These are phyloP conservation scores for Podosphaera xanthii DNA, from an alignment of 2,329 filamentous ascomycete species.

Conservation along the genomic window DNA sequence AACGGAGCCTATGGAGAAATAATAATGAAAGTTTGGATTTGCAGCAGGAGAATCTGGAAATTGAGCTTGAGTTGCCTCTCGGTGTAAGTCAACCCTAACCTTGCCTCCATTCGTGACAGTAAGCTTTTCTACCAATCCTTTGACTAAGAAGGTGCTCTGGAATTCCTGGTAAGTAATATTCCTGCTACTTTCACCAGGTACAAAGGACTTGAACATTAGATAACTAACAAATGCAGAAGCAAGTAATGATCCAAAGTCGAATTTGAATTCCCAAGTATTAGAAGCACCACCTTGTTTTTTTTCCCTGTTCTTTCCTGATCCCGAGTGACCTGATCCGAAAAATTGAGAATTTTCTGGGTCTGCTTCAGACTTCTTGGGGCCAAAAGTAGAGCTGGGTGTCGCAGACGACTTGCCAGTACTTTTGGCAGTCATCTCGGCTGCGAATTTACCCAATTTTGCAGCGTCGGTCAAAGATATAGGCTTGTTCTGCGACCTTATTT, in stretches of 20 bases:
- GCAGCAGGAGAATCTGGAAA: constrained; percentile 55
- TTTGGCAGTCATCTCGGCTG: constrained; percentile 14
- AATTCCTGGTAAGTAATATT: constrained; percentile 99
- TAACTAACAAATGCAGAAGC: constrained; percentile 37
- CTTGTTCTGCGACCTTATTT: constrained; percentile 8
- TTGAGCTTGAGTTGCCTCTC: constrained; percentile 45
- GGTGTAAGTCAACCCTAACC: constrained; percentile 62
- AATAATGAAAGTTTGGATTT: constrained; percentile 55
- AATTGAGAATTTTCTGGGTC: constrained; percentile 1
- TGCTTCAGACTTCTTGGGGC: constrained; percentile 14
- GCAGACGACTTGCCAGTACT: constrained; percentile 12
- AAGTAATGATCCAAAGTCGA: constrained; percentile 13
- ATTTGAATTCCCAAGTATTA: constrained; percentile 10
- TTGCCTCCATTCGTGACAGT: constrained; percentile 54
- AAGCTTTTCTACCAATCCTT: constrained; percentile 84
- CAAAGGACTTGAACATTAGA: constrained; percentile 38
- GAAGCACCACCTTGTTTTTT: constrained; percentile 9
- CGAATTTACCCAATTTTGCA: constrained; percentile 17
- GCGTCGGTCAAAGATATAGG: constrained; percentile 11
- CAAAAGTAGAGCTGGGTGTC: neutral
- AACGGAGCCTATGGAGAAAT: constrained; percentile 86
- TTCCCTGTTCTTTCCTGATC: neutral
- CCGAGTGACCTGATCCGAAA: constrained; percentile 4
- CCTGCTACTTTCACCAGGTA: constrained; percentile 39
- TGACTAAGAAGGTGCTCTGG: constrained; percentile 77